A percentile compares a stretch with the other conserved stretches of the same genome.
phyloP scores from a whole-genome alignment of 805 yeast genomes.

The Metschnikowia santaceciliae region DNA sequence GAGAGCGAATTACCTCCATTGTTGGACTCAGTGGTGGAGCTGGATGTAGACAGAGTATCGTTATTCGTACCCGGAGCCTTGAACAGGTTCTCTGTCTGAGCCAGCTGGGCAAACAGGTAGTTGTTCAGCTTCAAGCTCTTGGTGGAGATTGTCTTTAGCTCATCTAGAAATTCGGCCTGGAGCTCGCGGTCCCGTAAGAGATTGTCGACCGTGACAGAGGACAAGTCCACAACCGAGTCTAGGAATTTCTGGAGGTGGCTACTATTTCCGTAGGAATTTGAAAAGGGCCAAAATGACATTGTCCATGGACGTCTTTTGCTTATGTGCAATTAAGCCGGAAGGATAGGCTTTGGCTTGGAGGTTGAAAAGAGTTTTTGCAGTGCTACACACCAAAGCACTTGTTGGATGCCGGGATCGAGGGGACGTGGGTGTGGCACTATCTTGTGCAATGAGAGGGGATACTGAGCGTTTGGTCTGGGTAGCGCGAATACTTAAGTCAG shows the following conservation, averaged over 20 bases:
- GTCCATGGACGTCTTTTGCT: conserved; percentile 1
- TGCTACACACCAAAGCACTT: not conserved
- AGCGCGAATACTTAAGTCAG: conserved; percentile 1
- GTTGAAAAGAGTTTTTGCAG: not conserved
- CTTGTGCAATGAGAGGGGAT: conserved; percentile 1
- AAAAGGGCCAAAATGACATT: conserved; percentile 48
- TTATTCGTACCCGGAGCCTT: conserved; percentile 12
- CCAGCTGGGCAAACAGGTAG: conserved; percentile 26
- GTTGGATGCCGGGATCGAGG: not conserved
- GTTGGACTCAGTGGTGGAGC: conserved; percentile 29
- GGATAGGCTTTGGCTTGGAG: not conserved
- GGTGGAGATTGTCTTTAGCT: conserved; percentile 21
- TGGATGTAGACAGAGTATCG: conserved; percentile 32
- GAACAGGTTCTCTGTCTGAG: conserved; percentile 8
- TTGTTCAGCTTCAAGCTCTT: conserved; percentile 32
- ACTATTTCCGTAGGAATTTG: conserved; percentile 34
- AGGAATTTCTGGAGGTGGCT: conserved; percentile 39
- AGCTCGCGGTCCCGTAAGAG: conserved; percentile 30
- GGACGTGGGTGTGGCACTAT: not conserved
- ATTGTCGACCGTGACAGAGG: conserved; percentile 29
- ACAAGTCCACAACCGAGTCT: conserved; percentile 33
- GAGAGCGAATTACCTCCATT: conserved; percentile 16
- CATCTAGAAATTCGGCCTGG: conserved; percentile 37
- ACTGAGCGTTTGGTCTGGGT: not conserved
- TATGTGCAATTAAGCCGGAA: not conserved